Evolutionary conservation across 2,329 filamentous ascomycete species (phyloP), one percentile per base, ranked within the genome.

Genomic region (Calonectria pseudoreteaudii): DNA sequence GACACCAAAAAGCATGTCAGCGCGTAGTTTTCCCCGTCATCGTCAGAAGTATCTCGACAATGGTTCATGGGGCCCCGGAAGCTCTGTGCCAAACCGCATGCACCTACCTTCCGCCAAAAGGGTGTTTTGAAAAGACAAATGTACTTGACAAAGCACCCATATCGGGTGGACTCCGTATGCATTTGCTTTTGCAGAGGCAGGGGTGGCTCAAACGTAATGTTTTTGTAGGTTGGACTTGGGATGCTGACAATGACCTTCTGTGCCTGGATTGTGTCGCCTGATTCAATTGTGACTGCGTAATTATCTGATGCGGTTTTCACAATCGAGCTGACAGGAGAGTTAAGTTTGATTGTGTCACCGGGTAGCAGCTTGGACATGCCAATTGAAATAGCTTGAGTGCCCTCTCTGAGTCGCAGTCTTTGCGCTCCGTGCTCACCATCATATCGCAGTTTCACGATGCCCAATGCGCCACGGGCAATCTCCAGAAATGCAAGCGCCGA

Each of bases 61-160:
- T 71, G 68, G 16, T 67, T 68, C 38, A 74, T 64, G 2, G 72
- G 72, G 1, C 72, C 72, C 13, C 64, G 56, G 9, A 74, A 71
- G 50, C 72, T 74, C 36, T 74, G 72, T 2, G 44, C 72, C 9
- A 76, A 34, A 3, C 75, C 73, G 16, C 75, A 76, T 20, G 65
- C 62, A 30, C 70, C 73, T 10, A 52, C 23, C 1, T 41, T 31
- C 0, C 68, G 44, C 75, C 75, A 76, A 30, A 75, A 76, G 6
- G 75, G 75, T 1, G 73, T 65, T 53, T 74, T 70, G 58, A 76
- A 76, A 23, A 75, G 41, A 30, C 50, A 38, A 20, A 76, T 73
- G n/a, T 52, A 73, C 13, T 76, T 76, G 60, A 73, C 56, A 14
- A 71, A 76, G 44, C 71, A 76, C 5, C 75, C 73, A 28, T 76